These are phyloP conservation scores for Yamadazyma siamensis DNA, from an alignment of 1,139 yeast genomes.

Conservation along the genomic window DNA sequence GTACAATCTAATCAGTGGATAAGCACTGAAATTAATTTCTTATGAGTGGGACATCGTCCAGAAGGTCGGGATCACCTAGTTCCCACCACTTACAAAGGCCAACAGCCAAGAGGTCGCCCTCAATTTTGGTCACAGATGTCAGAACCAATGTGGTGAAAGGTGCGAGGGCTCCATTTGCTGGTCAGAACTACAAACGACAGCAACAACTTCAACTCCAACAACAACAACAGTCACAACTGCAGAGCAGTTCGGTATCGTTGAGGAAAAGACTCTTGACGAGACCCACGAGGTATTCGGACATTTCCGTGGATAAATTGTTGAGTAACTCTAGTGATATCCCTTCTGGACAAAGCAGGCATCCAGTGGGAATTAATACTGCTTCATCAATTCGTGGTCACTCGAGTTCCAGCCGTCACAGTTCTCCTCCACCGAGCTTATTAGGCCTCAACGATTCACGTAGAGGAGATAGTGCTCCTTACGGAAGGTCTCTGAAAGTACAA, in stretches of 20 bases:
- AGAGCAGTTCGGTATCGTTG: slow-evolving; percentile 7
- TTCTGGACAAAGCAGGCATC: slow-evolving; percentile 61
- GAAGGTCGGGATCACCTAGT: slow-evolving; percentile 10
- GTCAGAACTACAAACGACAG: slow-evolving; percentile 45
- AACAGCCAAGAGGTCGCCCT: slow-evolving; percentile 87
- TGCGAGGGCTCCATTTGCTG: slow-evolving; percentile 84
- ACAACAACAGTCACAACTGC: slow-evolving; percentile 4
- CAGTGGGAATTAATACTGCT: slow-evolving; percentile 19
- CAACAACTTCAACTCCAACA: too few species aligned
- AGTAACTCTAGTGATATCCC: slow-evolving; percentile 84
- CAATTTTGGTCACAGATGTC: slow-evolving; percentile 87
- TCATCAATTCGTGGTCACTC: slow-evolving; percentile 8
- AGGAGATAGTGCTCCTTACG: too few species aligned
- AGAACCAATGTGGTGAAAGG: slow-evolving; percentile 57
- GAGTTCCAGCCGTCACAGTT: slow-evolving; percentile 9
- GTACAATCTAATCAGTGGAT: too few species aligned
- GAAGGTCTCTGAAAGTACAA: slow-evolving; percentile 57
- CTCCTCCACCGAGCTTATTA: slow-evolving; percentile 15
- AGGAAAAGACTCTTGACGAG: slow-evolving; percentile 12
- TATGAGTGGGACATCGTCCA: slow-evolving; percentile 5
- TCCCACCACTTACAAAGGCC: slow-evolving; percentile 33
- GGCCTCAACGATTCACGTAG: slow-evolving; percentile 10
- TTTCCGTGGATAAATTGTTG: slow-evolving; percentile 67
- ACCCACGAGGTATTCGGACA: slow-evolving; percentile 56
- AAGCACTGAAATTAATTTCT: background rate